Evolutionary conservation across 352 stramenopile species (phyloP), one percentile per base, ranked within the genome.

Genomic region (Aphanomyces astaci): DNA sequence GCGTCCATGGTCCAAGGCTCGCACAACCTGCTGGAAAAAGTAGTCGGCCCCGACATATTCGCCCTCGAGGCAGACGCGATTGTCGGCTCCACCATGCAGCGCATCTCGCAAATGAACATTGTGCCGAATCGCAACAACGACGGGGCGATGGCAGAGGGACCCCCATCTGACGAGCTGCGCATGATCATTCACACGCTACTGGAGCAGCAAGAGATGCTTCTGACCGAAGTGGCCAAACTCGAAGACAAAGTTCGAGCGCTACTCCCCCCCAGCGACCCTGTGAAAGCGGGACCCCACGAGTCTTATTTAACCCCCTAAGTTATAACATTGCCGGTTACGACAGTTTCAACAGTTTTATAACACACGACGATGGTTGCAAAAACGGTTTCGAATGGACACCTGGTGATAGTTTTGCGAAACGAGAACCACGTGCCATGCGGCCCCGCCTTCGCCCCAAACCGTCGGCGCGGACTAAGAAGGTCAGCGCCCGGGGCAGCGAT

Each of bases 1-100:
- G 81, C 73, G 24, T 77, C 78, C 4, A 71, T 79, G 5, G 57
- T 59, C 13, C 15, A 30, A 4, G 33, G 24, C 51, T 30, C 71
- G 13, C 17, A 15, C 51, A 19, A 7, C n/a, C 13, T 28, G 62
- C 25, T 2, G 43, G 60, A 31, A 25, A 57, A 43, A 33, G 45
- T 36, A 30, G n/a, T n/a, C n/a, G 4, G 51, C 51, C 45, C 45
- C 27, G 62, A 45, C n/a, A 40, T 68, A 4, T 68, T 68, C 24
- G 45, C 49, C 2, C 33, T 52, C 28, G 31, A 51, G 24, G 1
- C 24, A 5, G 62, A 57, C 11, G 48, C 31, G 15, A 48, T 62
- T 24, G 30, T 68, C 19, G 62, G 62, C 5, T 51, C 40, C 17
- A 68, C 62, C n/a, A 40, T 68, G 13, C 15, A 68, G 28, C 62